A percentile compares a stretch with the other conserved stretches of the same genome.
Conservation (phyloP, 2,329 filamentous ascomycete genomes). For the Pseudocercospora cruenta region DNA sequence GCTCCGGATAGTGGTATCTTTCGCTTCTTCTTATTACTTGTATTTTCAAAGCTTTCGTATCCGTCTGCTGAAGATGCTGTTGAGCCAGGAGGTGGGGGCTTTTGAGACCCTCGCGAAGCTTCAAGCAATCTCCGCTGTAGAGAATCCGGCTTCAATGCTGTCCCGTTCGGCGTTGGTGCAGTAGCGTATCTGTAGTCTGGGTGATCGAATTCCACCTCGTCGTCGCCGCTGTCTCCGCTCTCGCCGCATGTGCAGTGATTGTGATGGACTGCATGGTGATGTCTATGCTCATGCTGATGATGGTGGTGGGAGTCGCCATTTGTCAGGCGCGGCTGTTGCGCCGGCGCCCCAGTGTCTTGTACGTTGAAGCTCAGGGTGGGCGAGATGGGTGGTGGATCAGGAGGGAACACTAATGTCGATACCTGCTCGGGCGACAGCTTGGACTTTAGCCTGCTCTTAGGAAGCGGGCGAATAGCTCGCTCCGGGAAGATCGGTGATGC, state of each 20-base stretch:
- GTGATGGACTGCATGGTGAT: constrained; percentile 30
- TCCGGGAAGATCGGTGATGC: constrained; percentile 82
- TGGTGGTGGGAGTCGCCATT: constrained; percentile 30
- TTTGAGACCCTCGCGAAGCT: constrained; percentile 38
- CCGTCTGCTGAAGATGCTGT: constrained; percentile 76
- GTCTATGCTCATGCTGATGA: constrained; percentile 41
- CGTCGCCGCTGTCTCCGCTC: constrained; percentile 65
- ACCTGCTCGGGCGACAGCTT: constrained; percentile 83
- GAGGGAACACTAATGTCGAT: constrained; percentile 79
- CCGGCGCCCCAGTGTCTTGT: constrained; percentile 28
- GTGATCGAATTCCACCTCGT: constrained; percentile 51
- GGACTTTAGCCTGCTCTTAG: constrained; percentile 84
- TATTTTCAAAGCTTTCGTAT: constrained; percentile 97
- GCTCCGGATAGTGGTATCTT: constrained; percentile 92
- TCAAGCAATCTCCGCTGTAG: constrained; percentile 41
- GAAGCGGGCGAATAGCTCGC: constrained; percentile 88
- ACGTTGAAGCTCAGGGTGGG: constrained; percentile 42
- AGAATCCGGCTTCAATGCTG: constrained; percentile 35
- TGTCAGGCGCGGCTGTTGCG: constrained; percentile 28
- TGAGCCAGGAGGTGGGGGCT: constrained; percentile 51
- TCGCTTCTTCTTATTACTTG: constrained; percentile 98
- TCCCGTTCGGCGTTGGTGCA: constrained; percentile 38
- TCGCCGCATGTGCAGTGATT: constrained; percentile 51
- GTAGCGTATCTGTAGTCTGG: constrained; percentile 45
- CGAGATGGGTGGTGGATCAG: constrained; percentile 69